Conservation (phyloP, 2,329 filamentous ascomycete species). For the Aureobasidium sp. region DNA sequence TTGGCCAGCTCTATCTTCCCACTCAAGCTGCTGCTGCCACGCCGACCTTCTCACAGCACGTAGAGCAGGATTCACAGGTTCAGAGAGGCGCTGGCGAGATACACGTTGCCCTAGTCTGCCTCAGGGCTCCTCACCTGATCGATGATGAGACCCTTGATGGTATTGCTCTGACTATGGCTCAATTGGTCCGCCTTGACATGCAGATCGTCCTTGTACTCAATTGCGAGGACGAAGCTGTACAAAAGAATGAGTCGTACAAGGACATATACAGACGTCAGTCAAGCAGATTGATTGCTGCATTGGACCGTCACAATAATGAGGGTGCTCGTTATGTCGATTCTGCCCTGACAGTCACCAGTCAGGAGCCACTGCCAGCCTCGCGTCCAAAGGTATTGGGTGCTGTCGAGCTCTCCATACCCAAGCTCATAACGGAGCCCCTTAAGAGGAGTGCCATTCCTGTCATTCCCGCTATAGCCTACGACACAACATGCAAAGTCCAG, state of each 20-base stretch:
- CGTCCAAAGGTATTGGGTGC: constrained; percentile 32
- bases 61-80: constrained; percentile 32
- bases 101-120: constrained; percentile 80
- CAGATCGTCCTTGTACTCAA: constrained; percentile 78
- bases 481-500: constrained; percentile 43
- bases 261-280: constrained; percentile 50
- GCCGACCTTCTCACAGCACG: constrained; percentile 49
- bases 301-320: constrained; percentile 61
- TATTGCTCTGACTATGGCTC: constrained; percentile 74
- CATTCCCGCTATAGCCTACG: constrained; percentile 58
- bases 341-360: constrained; percentile 35
- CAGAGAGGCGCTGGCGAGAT: constrained; percentile 30
- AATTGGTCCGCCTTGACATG: constrained; percentile 75
- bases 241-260: constrained; percentile 8
- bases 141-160: constrained; percentile 63
- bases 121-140: constrained; percentile 65
- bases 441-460: constrained; percentile 64
- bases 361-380: constrained; percentile 23
- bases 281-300: constrained; percentile 64
- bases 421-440: constrained; percentile 58
- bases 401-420: constrained; percentile 37
- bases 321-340: constrained; percentile 64
- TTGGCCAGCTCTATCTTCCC: constrained; percentile 54
- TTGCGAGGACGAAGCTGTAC: constrained; percentile 40
- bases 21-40: constrained; percentile 52